phyloP scores from a whole-genome alignment of 2,329 filamentous ascomycete genomes.

The Paecilomyces sp. region DNA sequence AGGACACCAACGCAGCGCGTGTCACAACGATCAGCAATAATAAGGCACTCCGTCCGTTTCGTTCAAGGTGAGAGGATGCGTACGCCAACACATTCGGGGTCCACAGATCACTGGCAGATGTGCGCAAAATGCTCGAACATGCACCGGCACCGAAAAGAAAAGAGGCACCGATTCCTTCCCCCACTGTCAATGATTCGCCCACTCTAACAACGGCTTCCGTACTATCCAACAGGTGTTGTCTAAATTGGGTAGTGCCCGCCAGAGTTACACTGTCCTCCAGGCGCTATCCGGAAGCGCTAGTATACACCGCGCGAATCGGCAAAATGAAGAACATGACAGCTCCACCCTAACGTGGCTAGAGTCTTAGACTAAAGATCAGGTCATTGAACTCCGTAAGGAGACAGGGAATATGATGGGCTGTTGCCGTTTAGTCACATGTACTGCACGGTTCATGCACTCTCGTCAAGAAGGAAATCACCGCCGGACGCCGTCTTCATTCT shows the following conservation, averaged over 20 bases:
- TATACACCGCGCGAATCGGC: slow-evolving; percentile 3
- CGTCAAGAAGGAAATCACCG: neutral
- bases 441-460: neutral
- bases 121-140: neutral
- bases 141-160: neutral
- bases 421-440: neutral
- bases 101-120: neutral
- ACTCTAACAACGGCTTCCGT: neutral
- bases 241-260: neutral
- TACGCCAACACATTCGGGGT: neutral
- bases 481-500: neutral
- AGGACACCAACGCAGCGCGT: neutral
- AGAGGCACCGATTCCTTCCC: neutral
- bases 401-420: neutral
- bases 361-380: neutral
- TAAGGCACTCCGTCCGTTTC: neutral
- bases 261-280: neutral
- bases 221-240: neutral
- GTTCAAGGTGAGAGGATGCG: neutral
- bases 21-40: neutral
- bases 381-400: neutral
- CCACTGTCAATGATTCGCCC: neutral
- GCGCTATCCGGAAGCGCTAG: neutral
- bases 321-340: slow-evolving; percentile 21
- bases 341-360: slow-evolving; percentile 7